A percentile compares a stretch with the other conserved stretches of the same genome.
phyloP scores from a whole-genome alignment of 164 flowering plant genomes.

The Kingdonia uniflora region DNA sequence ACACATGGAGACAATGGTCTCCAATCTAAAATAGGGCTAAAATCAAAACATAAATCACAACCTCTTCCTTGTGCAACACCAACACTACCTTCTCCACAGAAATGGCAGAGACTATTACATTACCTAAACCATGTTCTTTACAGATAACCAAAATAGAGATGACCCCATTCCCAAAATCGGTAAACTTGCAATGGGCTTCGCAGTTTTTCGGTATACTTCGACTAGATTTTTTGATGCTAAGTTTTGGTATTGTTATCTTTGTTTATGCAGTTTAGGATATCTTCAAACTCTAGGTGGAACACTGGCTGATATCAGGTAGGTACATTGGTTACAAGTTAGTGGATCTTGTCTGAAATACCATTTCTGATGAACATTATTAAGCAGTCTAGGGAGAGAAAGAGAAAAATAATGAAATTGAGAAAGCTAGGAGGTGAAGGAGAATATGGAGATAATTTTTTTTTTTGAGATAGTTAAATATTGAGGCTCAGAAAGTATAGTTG shows the following conservation, averaged over 20 bases:
- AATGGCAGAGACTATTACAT: slow-evolving; percentile 51
- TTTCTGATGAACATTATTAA: no score
- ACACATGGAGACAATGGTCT: slow-evolving; percentile 30
- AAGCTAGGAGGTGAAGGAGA: no score
- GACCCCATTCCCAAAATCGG: slow-evolving; percentile 21
- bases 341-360: no score
- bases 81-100: slow-evolving; percentile 1
- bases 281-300: slow-evolving; percentile 24
- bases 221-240: not conserved
- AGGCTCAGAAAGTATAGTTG: no score
- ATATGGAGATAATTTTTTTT: no score
- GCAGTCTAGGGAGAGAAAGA: no score
- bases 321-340: not conserved
- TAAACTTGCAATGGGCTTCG: slow-evolving; percentile 11
- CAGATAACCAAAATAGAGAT: slow-evolving; percentile 21
- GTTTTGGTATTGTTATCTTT: not conserved
- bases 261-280: slow-evolving; percentile 25
- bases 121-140: slow-evolving; percentile 21
- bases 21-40: slow-evolving; percentile 8
- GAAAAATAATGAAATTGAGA: no score
- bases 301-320: slow-evolving; percentile 26
- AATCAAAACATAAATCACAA: not conserved
- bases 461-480: no score
- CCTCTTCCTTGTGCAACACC: not conserved
- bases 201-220: not conserved